phyloP scores from a whole-genome alignment of 1,284 basidiomycete genomes.

The Phellinidium pouzarii region DNA sequence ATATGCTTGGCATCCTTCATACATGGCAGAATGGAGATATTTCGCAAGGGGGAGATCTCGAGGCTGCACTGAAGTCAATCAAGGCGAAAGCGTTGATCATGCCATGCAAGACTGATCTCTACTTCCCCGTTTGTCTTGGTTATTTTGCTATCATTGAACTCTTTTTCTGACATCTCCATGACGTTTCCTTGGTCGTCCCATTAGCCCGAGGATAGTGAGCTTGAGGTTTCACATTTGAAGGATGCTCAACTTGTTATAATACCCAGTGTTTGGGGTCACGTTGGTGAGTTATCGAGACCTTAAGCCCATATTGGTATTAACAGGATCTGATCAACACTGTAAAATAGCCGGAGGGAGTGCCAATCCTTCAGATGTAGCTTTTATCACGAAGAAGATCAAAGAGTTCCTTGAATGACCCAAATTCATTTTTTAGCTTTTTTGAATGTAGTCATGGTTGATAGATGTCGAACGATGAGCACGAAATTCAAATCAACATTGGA shows the following conservation, averaged over 20 bases:
- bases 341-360: conserved; percentile 26
- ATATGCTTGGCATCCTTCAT: conserved; percentile 32
- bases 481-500: too few relatives aligned
- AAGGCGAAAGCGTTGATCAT: conserved; percentile 29
- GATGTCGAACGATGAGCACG: too few relatives aligned
- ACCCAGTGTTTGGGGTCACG: conserved; percentile 28
- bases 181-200: not conserved
- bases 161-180: not conserved
- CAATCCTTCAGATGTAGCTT: conserved; percentile 25
- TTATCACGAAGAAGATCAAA: conserved; percentile 25
- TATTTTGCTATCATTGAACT: not conserved
- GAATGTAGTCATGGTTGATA: too few relatives aligned
- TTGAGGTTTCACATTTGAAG: conserved; percentile 25
- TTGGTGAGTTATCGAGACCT: conserved; percentile 15
- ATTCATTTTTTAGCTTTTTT: too few relatives aligned
- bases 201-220: conserved; percentile 28
- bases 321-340: not conserved
- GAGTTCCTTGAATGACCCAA: conserved; percentile 24
- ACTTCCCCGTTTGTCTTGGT: conserved; percentile 27
- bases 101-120: conserved; percentile 31
- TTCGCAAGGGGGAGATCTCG: conserved; percentile 28
- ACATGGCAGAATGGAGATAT: conserved; percentile 38
- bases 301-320: not conserved
- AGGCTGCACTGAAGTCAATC: conserved; percentile 26
- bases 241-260: conserved; percentile 28